Evolutionary conservation across 805 yeast genomes (phyloP).

Genomic region (Pichia californica): DNA sequence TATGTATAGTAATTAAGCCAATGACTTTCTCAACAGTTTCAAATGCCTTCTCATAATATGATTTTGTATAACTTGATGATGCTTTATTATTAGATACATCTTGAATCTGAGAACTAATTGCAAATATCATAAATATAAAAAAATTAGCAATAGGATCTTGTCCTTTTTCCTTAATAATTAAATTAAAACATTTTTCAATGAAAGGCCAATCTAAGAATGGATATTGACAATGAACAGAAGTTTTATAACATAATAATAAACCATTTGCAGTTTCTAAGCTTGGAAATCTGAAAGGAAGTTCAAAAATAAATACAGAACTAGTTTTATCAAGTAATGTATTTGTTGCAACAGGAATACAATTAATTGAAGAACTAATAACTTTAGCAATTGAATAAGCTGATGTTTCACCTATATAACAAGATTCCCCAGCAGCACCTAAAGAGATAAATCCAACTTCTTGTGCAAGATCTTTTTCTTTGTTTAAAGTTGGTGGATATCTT

Average conservation of each 20-base stretch:
- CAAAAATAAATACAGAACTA: constrained; percentile 1
- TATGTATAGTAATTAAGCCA: constrained; percentile 20
- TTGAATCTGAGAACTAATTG: constrained; percentile 25
- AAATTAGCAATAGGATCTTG: constrained; percentile 18
- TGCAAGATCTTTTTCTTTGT: constrained; percentile 15
- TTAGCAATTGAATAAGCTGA: constrained; percentile 30
- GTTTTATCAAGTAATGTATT: constrained; percentile 2
- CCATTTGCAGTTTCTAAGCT: constrained; percentile 12
- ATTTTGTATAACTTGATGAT: constrained; percentile 18
- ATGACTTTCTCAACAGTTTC: constrained; percentile 20
- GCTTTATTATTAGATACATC: constrained; percentile 9
- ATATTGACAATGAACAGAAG: constrained; percentile 30
- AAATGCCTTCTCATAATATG: constrained; percentile 28
- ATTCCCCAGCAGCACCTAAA: constrained; percentile 26
- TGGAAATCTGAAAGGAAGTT: constrained; percentile 20
- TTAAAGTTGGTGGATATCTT: constrained; percentile 4
- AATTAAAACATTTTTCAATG: constrained; percentile 17
- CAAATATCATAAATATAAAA: constrained; percentile 29
- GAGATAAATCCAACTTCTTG: constrained; percentile 28
- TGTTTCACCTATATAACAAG: constrained; percentile 27
- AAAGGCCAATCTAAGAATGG: constrained; percentile 30
- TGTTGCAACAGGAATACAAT: constrained; percentile 10
- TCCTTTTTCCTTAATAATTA: constrained; percentile 16
- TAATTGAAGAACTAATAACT: constrained; percentile 23
- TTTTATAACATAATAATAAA: constrained; percentile 21